Base-by-base conservation (phyloP, 2,329 filamentous ascomycete species). In the Aureobasidium melanogenum region DNA sequence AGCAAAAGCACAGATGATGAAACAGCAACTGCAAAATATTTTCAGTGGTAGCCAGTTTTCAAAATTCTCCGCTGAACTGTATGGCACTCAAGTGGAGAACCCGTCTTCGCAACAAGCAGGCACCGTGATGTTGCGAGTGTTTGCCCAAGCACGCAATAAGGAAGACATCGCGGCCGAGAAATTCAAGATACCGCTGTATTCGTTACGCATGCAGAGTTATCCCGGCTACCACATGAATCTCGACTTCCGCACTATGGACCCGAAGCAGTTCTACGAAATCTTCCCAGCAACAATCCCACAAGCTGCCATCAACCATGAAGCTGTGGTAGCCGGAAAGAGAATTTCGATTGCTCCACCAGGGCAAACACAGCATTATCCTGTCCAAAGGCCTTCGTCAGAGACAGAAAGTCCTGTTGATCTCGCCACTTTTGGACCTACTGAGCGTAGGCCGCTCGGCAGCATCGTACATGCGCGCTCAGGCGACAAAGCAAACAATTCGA, bases 1-100 rank as follows among this genome's bases (percentile, higher is more conserved):
- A 48, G 73, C 73, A 48, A 81, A 82, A 67, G 76, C 74, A 2
- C 68, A 72, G n/a, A 76, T 79, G 74, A 69, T 78, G 5, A 75
- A 80, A 63, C 65, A 69, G 3, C 77, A 80, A 63, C 66, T 76
- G 68, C 79, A 74, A 51, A 75, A 63, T 48, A 70, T 65, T 7
- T 69, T 78, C 12, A 68, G 67, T n/a, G 66, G 66, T 12, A 64
- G 62, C 19, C 19, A 65, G 6, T 61, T 68, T 28, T 64, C 66
- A 19, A 67, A 67, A 44, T 66, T 69, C 36, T 73, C 70, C 63
- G 67, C 38, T 19, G 67, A 48, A 61, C 63, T 70, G 2, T 56
- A 56, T 26, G 52, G 52, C 69, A 54, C 64, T 68, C 62, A 69
- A 70, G 17, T 32, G 4, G 41, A 61, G 26, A 65, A 80, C 62